Percentiles rank a stretch among this genome's conserved stretches.
Evolutionary conservation across 75 land plant species (phyloP).

Genomic region (Cryptomeria japonica): DNA sequence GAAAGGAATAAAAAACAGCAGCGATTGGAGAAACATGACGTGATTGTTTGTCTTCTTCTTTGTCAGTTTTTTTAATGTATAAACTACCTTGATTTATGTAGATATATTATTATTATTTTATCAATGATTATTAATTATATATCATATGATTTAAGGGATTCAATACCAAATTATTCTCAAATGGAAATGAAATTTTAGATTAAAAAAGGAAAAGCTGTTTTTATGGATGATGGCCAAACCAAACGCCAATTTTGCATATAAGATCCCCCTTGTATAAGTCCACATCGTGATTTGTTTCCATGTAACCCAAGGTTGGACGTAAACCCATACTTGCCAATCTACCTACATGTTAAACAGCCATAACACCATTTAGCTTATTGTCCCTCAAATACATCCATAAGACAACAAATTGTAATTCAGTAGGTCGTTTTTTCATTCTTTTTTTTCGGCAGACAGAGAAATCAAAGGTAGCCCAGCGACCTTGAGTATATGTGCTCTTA

Average conservation of each 20-base stretch:
- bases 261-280: not conserved
- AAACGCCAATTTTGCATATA: not conserved
- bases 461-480: too few relatives aligned
- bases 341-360: not conserved
- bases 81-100: not conserved
- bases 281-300: not conserved
- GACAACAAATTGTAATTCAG: not conserved
- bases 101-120: not conserved
- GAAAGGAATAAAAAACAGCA: not conserved
- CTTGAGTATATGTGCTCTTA: too few relatives aligned
- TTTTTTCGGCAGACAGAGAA: too few relatives aligned
- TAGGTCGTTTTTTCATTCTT: not conserved
- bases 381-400: not conserved
- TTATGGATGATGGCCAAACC: not conserved
- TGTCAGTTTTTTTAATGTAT: not conserved
- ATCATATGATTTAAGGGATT: not conserved
- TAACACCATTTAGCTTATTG: not conserved
- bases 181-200: not conserved
- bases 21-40: not conserved
- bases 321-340: not conserved
- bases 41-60: not conserved
- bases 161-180: not conserved
- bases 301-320: not conserved
- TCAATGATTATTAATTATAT: not conserved
- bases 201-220: not conserved